Percentiles rank a stretch among this genome's conserved stretches.
phyloP scores from a whole-genome alignment of 2,329 filamentous ascomycete genomes.

The Phialophora macrospora region DNA sequence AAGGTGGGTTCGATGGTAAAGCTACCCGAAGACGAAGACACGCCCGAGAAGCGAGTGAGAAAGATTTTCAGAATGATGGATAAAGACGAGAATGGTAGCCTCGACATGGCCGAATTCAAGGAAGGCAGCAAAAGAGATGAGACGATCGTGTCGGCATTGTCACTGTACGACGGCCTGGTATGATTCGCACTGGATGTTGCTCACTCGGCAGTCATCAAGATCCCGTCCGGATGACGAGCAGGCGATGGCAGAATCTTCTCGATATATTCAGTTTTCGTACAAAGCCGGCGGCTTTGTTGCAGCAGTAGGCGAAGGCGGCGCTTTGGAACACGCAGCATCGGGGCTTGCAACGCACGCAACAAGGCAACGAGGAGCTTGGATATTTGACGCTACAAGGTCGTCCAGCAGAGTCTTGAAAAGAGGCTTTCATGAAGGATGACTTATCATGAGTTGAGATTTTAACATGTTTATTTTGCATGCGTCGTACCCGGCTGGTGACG shows the following conservation, averaged over 20 bases:
- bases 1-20: conserved; percentile 99
- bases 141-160: conserved; percentile 96
- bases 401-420: conserved; percentile 2
- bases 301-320: conserved; percentile 20
- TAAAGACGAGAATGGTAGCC: conserved; percentile 97
- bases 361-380: not conserved
- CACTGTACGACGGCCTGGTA: conserved; percentile 93
- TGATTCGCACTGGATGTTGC: conserved; percentile 49
- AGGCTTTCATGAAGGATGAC: not conserved
- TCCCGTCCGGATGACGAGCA: conserved; percentile 3
- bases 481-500: not conserved
- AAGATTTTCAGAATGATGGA: conserved; percentile 99
- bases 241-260: conserved; percentile 10
- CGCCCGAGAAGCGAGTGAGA: conserved; percentile 93
- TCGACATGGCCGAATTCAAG: conserved; percentile 98
- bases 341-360: conserved; percentile 2
- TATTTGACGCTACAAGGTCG: not conserved
- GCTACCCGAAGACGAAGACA: conserved; percentile 97
- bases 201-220: not conserved
- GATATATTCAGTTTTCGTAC: conserved; percentile 2
- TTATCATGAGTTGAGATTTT: conserved; percentile 1
- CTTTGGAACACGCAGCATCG: conserved; percentile 13
- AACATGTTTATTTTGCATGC: not conserved
- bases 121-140: conserved; percentile 98
- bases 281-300: conserved; percentile 16